These are phyloP conservation scores for Helicostylum pulchrum DNA, from an alignment of 192 early-diverging fungal genomes.

Conservation along the genomic window DNA sequence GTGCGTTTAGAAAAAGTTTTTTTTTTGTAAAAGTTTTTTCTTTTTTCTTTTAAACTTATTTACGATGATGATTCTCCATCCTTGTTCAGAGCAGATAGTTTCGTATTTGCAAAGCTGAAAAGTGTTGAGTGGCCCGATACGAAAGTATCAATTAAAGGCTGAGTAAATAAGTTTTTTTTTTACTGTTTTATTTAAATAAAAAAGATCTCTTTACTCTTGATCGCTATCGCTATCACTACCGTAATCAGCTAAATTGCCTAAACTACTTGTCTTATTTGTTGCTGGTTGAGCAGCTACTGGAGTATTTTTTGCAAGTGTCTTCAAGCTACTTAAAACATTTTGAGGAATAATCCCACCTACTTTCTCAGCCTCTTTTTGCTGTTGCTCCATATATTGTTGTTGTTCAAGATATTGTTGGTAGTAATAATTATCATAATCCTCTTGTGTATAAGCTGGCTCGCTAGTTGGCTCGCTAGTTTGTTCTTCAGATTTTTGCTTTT, in stretches of 20 bases:
- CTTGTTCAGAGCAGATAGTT: slow-evolving; percentile 18
- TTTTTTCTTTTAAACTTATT: slow-evolving; percentile 4
- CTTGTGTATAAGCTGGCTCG: slow-evolving; percentile 8
- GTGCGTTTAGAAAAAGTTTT: not conserved
- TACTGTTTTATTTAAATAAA: not conserved
- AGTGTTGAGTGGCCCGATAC: slow-evolving; percentile 14
- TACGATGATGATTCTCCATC: slow-evolving; percentile 21
- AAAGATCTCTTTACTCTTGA: not conserved
- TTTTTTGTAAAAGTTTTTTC: not conserved
- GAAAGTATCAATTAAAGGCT: not conserved
- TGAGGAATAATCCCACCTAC: slow-evolving; percentile 32
- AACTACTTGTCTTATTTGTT: slow-evolving; percentile 21
- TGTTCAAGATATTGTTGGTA: not conserved
- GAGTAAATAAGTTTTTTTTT: slow-evolving; percentile 2
- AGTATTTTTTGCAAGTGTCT: slow-evolving; percentile 2
- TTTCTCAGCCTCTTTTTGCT: slow-evolving; percentile 6
- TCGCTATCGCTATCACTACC: slow-evolving; percentile 45
- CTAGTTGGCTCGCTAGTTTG: slow-evolving; percentile 4
- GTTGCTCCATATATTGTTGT: not conserved
- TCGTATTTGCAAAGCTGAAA: slow-evolving; percentile 16
- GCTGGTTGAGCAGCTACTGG: not conserved
- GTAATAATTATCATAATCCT: not conserved
- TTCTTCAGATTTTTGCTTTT: slow-evolving; percentile 20
- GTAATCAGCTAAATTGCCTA: slow-evolving; percentile 42
- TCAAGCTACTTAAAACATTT: slow-evolving; percentile 18